Evolutionary conservation across 257 asterid species (phyloP).

Genomic region (Misopates orontium): DNA sequence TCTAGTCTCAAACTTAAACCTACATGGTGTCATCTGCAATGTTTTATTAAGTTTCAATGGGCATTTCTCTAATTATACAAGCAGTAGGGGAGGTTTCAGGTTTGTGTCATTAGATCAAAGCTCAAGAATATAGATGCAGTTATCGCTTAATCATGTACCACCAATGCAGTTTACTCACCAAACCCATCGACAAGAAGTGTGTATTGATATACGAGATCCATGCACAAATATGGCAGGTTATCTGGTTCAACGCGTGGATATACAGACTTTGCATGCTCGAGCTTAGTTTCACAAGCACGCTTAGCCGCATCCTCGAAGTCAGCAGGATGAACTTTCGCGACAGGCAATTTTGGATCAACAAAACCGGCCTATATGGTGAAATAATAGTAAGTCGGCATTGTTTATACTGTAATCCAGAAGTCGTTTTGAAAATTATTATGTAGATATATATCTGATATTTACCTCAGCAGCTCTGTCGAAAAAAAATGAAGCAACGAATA

Average conservation of each 20-base stretch:
- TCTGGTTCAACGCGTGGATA: constrained; percentile 63
- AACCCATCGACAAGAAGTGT: constrained; percentile 92
- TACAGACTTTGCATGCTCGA: constrained; percentile 56
- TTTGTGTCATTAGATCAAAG: too few species aligned
- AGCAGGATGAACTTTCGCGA: constrained; percentile 77
- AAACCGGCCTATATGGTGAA: constrained; percentile 69
- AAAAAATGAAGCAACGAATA: constrained; percentile 93
- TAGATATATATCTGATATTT: constrained; percentile 21
- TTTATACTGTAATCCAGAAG: constrained; percentile 12
- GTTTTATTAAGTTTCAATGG: too few species aligned
- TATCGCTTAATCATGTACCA: too few species aligned
- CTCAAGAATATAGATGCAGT: too few species aligned
- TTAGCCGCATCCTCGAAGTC: constrained; percentile 86
- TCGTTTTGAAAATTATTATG: constrained; percentile 18
- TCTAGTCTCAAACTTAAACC: too few species aligned
- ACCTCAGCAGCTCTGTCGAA: constrained; percentile 98
- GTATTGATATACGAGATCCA: constrained; percentile 90
- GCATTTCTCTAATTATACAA: too few species aligned
- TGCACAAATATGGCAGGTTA: constrained; percentile 87
- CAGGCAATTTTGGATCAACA: constrained; percentile 61
- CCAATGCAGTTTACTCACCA: constrained; percentile 53
- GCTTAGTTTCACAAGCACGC: constrained; percentile 72
- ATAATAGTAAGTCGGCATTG: background rate
- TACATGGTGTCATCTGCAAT: too few species aligned
- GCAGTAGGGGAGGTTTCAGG: too few species aligned